Evolutionary conservation across 805 yeast species (phyloP), one percentile per base, ranked within the genome.

Genomic region (Metschnikowia santaceciliae): DNA sequence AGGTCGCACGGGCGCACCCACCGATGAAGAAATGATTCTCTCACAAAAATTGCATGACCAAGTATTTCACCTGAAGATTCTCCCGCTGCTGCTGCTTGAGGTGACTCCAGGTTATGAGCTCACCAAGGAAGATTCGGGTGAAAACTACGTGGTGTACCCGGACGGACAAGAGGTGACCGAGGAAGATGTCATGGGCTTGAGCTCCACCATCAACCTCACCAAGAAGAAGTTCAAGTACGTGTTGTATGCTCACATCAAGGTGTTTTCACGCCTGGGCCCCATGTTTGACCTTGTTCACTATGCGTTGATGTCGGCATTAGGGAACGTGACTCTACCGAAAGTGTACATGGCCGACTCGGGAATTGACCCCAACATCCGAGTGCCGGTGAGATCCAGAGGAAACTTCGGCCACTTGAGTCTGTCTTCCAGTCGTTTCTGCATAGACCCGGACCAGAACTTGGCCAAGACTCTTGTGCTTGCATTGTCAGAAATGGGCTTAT

Each of bases 251-350:
- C 82, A 82, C 58, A 74, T 90, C 38, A 83, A 85, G 57, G 90
- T 90, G 0, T 84, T 88, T 58, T 84, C 92, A 45, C 79, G 94
- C 51, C 76, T 88, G 1, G 96, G 96, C 0, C 95, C 97, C 2
- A 70, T 86, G 26, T 84, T 83, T 60, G 97, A 90, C 61, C 67
- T 85, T 10, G 84, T 88, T 43, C 86, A 90, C 82, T 80, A 78
- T 19, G 80, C 91, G 3, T 66, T 89, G 22, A 61, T 86, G 4
- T 70, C 76, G 32, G 94, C 96, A 0, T 68, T 91, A 49, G 63
- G 75, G 48, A 72, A 77, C 48, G 78, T 83, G 3, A 70, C 71
- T 55, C 71, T 91, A 32, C 97, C 97, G 2, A 67, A 76, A 35
- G 82, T 88, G 5, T 85, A 79, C 55, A 69, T 84, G 41, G 59